Base-by-base conservation (phyloP, 2,329 filamentous ascomycete species). In the Fusarium acutatum region DNA sequence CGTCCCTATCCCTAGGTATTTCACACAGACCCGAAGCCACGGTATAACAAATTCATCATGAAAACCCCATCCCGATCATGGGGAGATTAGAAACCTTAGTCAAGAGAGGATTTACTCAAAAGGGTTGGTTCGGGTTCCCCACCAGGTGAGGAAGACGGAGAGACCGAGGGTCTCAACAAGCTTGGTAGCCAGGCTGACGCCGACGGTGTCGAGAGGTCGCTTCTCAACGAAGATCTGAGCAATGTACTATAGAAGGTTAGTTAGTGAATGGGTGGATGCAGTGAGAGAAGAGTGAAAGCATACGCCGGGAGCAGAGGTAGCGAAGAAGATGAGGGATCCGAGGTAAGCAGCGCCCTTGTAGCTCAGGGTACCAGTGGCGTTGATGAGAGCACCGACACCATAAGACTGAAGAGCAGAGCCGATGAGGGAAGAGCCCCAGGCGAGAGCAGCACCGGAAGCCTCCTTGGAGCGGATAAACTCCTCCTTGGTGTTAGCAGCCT, bases 261-360 rank as follows among this genome's bases (percentile, higher is more conserved):
- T 34, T 53, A 15, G 15, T 34, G 11, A 22, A 11, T 34, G 17
- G 6, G 18, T 28, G 18, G 13, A 22, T 12, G 8, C 5, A 34
- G 9, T 22, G 4, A 5, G 35, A 10, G 50, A 41, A 38, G n/a
- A 7, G 22, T 15, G 13, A 30, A 37, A 64, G 76, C 89, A 77
- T 91, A 97, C 94, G 69, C 91, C 91, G 75, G 96, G 96, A 79
- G 95, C 95, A 80, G 94, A 92, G 77, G 92, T 95, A 77, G 96
- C 96, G 75, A 95, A 89, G 89, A 98, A 98, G 88, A 98, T 93
- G 82, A 98, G 87, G 69, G 89, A 89, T 77, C 96, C 96, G 70
- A 98, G 88, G 87, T 98, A 98, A 64, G 96, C 94, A 73, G 96
- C 95, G 78, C 96, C 96, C 90, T 97, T 98, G 89, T 98, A 98